phyloP scores from a whole-genome alignment of 768 basidiomycete genomes.

The Jaapia argillacea region DNA sequence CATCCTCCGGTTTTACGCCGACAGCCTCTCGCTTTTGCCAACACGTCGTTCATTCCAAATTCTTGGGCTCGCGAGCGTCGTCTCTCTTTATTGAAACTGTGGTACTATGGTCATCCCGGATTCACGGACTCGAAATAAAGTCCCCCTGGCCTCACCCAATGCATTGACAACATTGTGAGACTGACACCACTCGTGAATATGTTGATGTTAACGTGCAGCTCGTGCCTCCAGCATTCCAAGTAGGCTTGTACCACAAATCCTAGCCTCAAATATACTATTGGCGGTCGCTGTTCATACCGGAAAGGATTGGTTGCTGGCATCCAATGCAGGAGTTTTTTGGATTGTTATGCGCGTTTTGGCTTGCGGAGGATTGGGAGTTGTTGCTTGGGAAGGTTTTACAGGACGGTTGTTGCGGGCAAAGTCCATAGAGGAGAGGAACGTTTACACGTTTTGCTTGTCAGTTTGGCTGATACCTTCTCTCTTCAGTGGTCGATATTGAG shows the following conservation, averaged over 20 bases:
- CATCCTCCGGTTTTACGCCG: too few relatives aligned
- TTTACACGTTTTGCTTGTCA: not conserved
- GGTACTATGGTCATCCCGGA: constrained; percentile 22
- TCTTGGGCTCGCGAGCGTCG: too few relatives aligned
- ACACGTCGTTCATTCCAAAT: too few relatives aligned
- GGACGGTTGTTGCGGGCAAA: constrained; percentile 41
- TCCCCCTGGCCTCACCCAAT: constrained; percentile 18
- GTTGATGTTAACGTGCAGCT: not conserved
- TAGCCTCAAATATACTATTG: constrained; percentile 54
- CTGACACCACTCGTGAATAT: not conserved
- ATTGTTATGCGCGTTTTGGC: constrained; percentile 64
- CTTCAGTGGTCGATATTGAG: constrained; percentile 65
- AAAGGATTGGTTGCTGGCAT: constrained; percentile 57
- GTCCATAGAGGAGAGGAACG: constrained; percentile 16
- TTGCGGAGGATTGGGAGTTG: constrained; percentile 57
- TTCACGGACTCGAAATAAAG: constrained; percentile 25
- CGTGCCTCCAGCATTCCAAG: not conserved
- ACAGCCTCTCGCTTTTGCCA: too few relatives aligned
- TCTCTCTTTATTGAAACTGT: too few relatives aligned
- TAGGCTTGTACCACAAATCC: constrained; percentile 38
- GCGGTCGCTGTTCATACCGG: constrained; percentile 51
- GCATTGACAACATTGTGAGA: constrained; percentile 11
- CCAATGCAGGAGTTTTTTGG: constrained; percentile 69
- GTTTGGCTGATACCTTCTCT: constrained; percentile 9
- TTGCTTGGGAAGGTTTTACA: constrained; percentile 50